phyloP scores from a whole-genome alignment of 225 moss, liverwort and hornwort genomes.

The Antitrichia curtipendula region DNA sequence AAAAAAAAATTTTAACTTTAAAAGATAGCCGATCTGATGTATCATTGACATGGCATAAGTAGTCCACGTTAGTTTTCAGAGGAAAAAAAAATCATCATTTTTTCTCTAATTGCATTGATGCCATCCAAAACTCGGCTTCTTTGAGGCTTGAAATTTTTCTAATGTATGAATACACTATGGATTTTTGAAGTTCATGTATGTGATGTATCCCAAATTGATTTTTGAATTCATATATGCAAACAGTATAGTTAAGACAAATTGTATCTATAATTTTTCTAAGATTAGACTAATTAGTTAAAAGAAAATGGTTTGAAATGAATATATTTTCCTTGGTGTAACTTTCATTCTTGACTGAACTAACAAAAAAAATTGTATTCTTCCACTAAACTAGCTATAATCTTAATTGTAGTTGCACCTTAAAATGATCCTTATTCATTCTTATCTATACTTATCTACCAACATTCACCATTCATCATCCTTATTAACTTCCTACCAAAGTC shows the following conservation, averaged over 20 bases:
- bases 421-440: neutral
- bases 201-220: neutral
- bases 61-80: too few relatives aligned
- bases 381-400: neutral
- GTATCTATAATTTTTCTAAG: neutral
- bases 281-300: accelerated
- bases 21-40: too few relatives aligned
- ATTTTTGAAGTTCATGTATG: neutral
- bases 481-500: neutral
- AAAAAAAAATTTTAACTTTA: too few relatives aligned
- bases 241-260: neutral
- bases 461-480: neutral
- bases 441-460: neutral
- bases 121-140: too few relatives aligned
- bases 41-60: too few relatives aligned
- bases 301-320: neutral
- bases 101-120: too few relatives aligned
- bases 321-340: neutral
- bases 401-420: neutral
- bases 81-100: too few relatives aligned
- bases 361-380: neutral
- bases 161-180: neutral
- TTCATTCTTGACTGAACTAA: neutral
- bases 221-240: neutral
- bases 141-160: too few relatives aligned